Conservation (phyloP, 345 rosid species). For the Heritiera littoralis region DNA sequence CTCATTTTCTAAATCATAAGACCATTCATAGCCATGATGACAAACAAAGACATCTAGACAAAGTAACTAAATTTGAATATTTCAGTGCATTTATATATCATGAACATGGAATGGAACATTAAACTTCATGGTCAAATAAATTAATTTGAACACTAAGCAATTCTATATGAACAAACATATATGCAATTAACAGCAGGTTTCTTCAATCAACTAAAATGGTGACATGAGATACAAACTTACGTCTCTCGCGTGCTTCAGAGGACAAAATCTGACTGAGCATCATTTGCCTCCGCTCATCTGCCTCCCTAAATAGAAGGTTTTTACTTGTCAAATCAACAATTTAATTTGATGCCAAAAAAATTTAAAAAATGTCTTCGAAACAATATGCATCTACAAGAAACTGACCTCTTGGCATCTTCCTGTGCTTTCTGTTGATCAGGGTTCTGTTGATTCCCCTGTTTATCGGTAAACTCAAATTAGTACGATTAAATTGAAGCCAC, state of each 20-base stretch:
- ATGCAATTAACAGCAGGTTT: neutral
- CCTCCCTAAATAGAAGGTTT: slow-evolving; percentile 61
- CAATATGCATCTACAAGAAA: slow-evolving; percentile 11
- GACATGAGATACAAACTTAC: slow-evolving; percentile 42
- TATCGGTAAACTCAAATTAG: slow-evolving; percentile 15
- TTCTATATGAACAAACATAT: neutral
- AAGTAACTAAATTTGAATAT: neutral
- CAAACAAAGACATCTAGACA: neutral
- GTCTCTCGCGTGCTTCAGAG: slow-evolving; percentile 84
- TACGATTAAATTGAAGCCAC: neutral
- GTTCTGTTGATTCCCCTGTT: slow-evolving; percentile 61
- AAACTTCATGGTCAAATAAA: neutral
- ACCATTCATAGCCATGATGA: neutral
- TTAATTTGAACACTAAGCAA: neutral
- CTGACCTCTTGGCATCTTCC: slow-evolving; percentile 83
- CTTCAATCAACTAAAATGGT: slow-evolving; percentile 1
- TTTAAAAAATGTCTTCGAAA: neutral
- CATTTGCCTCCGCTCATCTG: slow-evolving; percentile 92
- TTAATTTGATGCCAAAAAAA: neutral
- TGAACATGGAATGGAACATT: neutral
- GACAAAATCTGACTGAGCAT: slow-evolving; percentile 95
- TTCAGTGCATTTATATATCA: neutral
- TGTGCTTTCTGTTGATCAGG: slow-evolving; percentile 73
- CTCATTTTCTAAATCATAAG: neutral
- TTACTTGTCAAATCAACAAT: slow-evolving; percentile 12